These are phyloP conservation scores for Westerdykella ornata DNA, from an alignment of 2,329 filamentous ascomycete species.

Conservation along the genomic window DNA sequence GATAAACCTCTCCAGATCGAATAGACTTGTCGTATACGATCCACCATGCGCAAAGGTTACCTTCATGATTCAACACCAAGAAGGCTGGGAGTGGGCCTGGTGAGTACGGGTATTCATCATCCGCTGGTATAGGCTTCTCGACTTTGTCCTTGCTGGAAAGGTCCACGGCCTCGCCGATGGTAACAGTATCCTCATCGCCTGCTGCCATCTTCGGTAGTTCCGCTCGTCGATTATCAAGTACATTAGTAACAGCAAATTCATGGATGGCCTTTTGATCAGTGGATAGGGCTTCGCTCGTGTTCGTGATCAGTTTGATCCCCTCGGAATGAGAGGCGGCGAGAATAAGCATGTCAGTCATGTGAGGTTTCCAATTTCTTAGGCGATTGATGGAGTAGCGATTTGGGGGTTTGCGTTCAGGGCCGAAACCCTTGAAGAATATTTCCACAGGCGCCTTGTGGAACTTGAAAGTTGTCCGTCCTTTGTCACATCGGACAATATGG, in stretches of 20 bases:
- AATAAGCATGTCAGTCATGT: slow-evolving; percentile 73
- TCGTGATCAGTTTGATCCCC: slow-evolving; percentile 72
- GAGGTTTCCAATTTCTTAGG: slow-evolving; percentile 71
- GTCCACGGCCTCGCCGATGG: slow-evolving; percentile 75
- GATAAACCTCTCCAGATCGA: slow-evolving; percentile 63
- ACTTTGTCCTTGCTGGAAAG: slow-evolving; percentile 77
- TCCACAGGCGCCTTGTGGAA: slow-evolving; percentile 66
- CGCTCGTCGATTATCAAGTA: slow-evolving; percentile 67
- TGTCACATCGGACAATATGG: slow-evolving; percentile 67
- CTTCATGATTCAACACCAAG: slow-evolving; percentile 82
- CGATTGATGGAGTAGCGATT: slow-evolving; percentile 74
- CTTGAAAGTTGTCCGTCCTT: slow-evolving; percentile 52
- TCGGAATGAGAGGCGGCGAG: slow-evolving; percentile 72
- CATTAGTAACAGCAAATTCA: slow-evolving; percentile 69
- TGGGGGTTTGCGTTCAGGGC: slow-evolving; percentile 51
- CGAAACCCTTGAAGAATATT: slow-evolving; percentile 24
- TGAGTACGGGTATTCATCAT: slow-evolving; percentile 72
- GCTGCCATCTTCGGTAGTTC: slow-evolving; percentile 46
- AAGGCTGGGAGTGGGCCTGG: slow-evolving; percentile 74
- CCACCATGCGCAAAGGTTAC: slow-evolving; percentile 82
- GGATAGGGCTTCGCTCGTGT: slow-evolving; percentile 62
- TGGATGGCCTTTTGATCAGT: slow-evolving; percentile 56
- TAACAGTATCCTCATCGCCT: slow-evolving; percentile 54
- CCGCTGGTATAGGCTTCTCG: slow-evolving; percentile 65
- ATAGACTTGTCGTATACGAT: slow-evolving; percentile 85